Evolutionary conservation across 2,329 filamentous ascomycete genomes (phyloP).

Genomic region (Hypocreales sp.): DNA sequence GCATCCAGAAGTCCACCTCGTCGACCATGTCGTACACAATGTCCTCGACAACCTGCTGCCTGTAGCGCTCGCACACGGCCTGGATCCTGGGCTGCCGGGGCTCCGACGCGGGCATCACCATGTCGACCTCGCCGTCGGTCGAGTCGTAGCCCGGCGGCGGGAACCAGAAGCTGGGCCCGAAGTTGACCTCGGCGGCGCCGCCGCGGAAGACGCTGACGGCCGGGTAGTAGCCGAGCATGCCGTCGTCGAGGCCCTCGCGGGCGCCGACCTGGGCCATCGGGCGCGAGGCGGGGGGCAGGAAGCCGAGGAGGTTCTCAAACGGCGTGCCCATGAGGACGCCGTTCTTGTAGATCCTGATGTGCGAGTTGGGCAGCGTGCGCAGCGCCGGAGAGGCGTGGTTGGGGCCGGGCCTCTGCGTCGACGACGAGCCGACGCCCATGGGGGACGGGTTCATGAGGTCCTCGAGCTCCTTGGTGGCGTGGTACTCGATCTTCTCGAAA

Average conservation of each 20-base stretch:
- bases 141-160: slow-evolving; percentile 48
- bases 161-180: slow-evolving; percentile 86
- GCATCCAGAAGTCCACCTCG: slow-evolving; percentile 79
- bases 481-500: slow-evolving; percentile 86
- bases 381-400: slow-evolving; percentile 62
- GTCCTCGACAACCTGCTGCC: slow-evolving; percentile 90
- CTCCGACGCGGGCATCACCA: slow-evolving; percentile 15
- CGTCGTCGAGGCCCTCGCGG: slow-evolving; percentile 80
- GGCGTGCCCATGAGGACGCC: slow-evolving; percentile 73
- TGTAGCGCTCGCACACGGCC: slow-evolving; percentile 63
- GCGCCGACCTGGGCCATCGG: slow-evolving; percentile 58
- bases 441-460: slow-evolving; percentile 61
- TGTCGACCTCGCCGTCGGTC: slow-evolving; percentile 30
- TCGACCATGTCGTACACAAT: slow-evolving; percentile 86
- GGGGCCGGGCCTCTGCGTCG: slow-evolving; percentile 46
- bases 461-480: slow-evolving; percentile 75
- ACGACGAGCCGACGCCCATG: slow-evolving; percentile 25
- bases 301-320: slow-evolving; percentile 77
- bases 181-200: slow-evolving; percentile 83
- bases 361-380: slow-evolving; percentile 72
- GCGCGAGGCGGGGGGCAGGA: slow-evolving; percentile 77
- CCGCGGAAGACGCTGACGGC: slow-evolving; percentile 85
- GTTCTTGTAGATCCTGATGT: slow-evolving; percentile 87
- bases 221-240: slow-evolving; percentile 89
- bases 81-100: slow-evolving; percentile 23